Base-by-base conservation (phyloP, 192 early-diverging fungal genomes). In the Umbelopsis vinacea region DNA sequence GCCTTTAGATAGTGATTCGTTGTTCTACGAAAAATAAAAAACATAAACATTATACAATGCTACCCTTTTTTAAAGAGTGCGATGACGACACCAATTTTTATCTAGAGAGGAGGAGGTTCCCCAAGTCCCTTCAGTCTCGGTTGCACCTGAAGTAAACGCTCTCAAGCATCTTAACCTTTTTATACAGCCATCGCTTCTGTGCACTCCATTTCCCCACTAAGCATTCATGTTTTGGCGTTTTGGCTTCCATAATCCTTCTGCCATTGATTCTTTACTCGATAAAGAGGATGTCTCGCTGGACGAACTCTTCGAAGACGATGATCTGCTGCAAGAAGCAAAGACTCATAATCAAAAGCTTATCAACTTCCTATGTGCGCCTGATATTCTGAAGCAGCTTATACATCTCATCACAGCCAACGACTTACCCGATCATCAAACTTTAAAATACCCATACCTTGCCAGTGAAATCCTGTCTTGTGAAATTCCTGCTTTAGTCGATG, bases 281-380 rank as follows among this genome's bases (percentile, higher is more conserved):
- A 94, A 93, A 71, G 93, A 94, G 68, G 94, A 93, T 76, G 77
- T 95, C 67, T 93, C 93, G 19, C 85, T 98, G 38, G 93, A 96
- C 52, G 96, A 98, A 73, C 79, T 98, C 23, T 84, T 99, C 48
- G 92, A 96, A 76, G 95, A 98, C 71, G 90, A 94, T 71, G 96
- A 95, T 82, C 84, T 99, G 67, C 82, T 97, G 63, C 96, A 98
- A 82, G 96, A 99, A 88, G 90, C 93, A 76, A 96, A 97, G 78
- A 87, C 89, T 46, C 93, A 96, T 57, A 97, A 96, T 82, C 84
- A 91, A 46, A 95, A 93, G 81, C 88, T 99, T 21, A 84, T 99
- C 66, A 89, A 95, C 79, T 96, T 85, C 19, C 26, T 63, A 6
- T 63, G 57, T 33, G 57, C 8, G 26, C 57, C 57, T 19, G 57